phyloP scores from a whole-genome alignment of 1,284 basidiomycete genomes.

The Trichosporon asahii region DNA sequence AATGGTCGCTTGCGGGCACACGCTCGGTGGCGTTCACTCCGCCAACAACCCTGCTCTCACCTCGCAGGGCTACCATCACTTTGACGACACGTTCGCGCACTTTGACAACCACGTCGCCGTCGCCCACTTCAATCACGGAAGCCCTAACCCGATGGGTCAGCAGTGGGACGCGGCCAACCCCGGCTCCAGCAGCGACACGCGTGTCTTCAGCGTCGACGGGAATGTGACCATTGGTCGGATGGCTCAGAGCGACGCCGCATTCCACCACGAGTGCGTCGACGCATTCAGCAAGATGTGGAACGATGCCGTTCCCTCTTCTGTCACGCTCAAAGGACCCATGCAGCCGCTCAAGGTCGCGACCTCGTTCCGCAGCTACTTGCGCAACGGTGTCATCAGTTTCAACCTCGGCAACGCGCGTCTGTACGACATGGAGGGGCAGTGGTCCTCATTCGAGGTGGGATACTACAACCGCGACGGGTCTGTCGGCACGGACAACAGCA shows the following conservation, averaged over 20 bases:
- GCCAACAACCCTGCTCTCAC: constrained; percentile 15
- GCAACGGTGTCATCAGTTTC: constrained; percentile 3
- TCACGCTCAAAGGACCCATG: constrained; percentile 13
- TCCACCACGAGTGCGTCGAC: constrained; percentile 15
- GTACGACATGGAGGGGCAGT: constrained; percentile 13
- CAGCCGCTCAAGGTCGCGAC: constrained; percentile 10
- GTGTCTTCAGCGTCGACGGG: constrained; percentile 13
- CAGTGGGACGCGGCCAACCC: constrained; percentile 5
- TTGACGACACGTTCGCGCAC: constrained; percentile 11
- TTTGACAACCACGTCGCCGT: constrained; percentile 23
- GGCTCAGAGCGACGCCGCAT: constrained; percentile 9
- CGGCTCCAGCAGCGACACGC: constrained; percentile 13
- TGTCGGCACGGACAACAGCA: background rate
- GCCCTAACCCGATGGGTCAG: constrained; percentile 17
- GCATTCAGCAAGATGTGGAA: constrained; percentile 13
- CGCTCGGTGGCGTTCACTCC: constrained; percentile 19
- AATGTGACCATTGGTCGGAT: constrained; percentile 16
- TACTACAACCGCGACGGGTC: constrained; percentile 15
- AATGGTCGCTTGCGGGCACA: constrained; percentile 19
- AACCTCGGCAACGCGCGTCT: constrained; percentile 12
- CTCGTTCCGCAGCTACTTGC: background rate
- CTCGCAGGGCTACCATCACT: background rate
- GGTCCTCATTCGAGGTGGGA: constrained; percentile 10
- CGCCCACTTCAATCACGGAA: constrained; percentile 9
- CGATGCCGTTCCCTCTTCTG: constrained; percentile 15